A percentile compares a stretch with the other conserved stretches of the same genome.
These are phyloP conservation scores for Pseudopediastrum boryanum DNA, from an alignment of 139 green algal genomes.

Conservation along the genomic window DNA sequence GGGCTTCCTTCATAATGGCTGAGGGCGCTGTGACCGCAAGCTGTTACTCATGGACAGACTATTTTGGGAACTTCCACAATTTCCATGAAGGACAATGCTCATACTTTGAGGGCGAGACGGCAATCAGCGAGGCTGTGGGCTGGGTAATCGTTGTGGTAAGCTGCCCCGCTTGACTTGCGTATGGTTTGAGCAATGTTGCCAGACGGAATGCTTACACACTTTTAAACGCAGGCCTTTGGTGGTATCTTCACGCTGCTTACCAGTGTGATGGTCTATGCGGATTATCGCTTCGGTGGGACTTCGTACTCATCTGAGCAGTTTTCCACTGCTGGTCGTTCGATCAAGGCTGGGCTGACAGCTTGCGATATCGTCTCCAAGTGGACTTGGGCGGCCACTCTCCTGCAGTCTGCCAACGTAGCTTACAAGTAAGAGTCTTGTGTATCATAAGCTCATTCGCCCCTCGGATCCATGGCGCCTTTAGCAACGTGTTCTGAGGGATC, in stretches of 20 bases:
- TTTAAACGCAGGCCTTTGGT: constrained; percentile 18
- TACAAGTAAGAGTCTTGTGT: background rate
- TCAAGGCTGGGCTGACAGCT: constrained; percentile 74
- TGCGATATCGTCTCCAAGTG: constrained; percentile 73
- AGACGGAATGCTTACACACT: background rate
- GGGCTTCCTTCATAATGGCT: too few relatives aligned
- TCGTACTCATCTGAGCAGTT: constrained; percentile 45
- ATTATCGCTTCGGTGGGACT: constrained; percentile 41
- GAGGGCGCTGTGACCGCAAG: too few relatives aligned
- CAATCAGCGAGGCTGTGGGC: constrained; percentile 40
- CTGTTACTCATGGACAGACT: too few relatives aligned
- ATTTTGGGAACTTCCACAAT: too few relatives aligned
- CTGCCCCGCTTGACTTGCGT: background rate
- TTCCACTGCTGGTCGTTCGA: constrained; percentile 47
- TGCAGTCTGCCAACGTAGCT: constrained; percentile 44
- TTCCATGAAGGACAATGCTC: constrained; percentile 18
- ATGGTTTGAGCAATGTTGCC: too few relatives aligned
- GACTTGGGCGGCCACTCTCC: constrained; percentile 60
- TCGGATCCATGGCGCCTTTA: too few relatives aligned
- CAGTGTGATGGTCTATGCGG: constrained; percentile 38
- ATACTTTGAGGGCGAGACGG: constrained; percentile 38
- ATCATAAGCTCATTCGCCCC: background rate
- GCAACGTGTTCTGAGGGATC: too few relatives aligned
- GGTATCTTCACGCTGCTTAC: constrained; percentile 44
- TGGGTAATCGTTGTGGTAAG: constrained; percentile 37